These are phyloP conservation scores for Pisolithus thermaeus DNA, from an alignment of 1,284 basidiomycete genomes.

Conservation along the genomic window DNA sequence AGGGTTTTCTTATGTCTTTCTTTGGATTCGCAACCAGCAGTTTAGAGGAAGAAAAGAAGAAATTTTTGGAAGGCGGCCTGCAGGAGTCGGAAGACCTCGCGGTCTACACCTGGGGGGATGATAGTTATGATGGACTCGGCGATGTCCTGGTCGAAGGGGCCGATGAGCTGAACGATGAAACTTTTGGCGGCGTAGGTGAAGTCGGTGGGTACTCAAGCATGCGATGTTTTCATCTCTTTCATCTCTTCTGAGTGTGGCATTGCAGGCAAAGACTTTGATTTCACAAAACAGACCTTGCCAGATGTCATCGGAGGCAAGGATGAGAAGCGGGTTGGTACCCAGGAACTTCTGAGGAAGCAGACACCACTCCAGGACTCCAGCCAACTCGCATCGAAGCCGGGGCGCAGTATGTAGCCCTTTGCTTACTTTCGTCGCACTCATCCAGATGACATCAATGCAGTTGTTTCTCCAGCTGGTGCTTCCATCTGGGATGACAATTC, in stretches of 20 bases:
- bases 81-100: constrained; percentile 73
- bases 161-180: constrained; percentile 94
- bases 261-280: constrained; percentile 91
- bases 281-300: constrained; percentile 47
- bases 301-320: constrained; percentile 5
- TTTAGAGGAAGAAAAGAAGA: constrained; percentile 57
- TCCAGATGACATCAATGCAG: neutral
- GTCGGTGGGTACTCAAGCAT: constrained; percentile 68
- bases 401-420: constrained; percentile 22
- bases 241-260: constrained; percentile 11
- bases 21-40: constrained; percentile 68
- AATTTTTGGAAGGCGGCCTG: constrained; percentile 44
- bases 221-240: constrained; percentile 17
- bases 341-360: constrained; percentile 21
- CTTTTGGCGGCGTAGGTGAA: constrained; percentile 71
- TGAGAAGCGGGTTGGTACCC: constrained; percentile 17
- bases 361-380: constrained; percentile 26
- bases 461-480: constrained; percentile 10
- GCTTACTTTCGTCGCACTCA: neutral
- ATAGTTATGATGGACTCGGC: constrained; percentile 86
- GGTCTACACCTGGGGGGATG: constrained; percentile 86
- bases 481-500: constrained; percentile 76
- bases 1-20: constrained; percentile 59
- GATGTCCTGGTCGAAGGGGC: constrained; percentile 82
- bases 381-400: constrained; percentile 10